Percentiles rank a stretch among this genome's conserved stretches.
Evolutionary conservation across 2,329 filamentous ascomycete genomes (phyloP).

Genomic region (Aphanocladium album): DNA sequence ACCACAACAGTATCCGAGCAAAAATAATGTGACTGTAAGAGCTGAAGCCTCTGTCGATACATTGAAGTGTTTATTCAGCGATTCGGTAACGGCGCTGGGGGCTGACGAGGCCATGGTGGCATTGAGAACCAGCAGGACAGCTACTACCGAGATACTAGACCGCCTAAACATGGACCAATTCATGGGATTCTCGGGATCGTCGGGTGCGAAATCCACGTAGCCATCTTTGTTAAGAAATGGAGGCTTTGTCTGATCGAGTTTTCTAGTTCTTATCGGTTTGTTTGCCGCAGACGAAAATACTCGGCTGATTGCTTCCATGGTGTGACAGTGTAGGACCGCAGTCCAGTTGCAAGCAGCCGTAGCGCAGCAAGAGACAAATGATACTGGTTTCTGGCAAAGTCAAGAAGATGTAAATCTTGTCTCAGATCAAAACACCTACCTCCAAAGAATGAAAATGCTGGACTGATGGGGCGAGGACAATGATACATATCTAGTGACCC

Average conservation of each 20-base stretch:
- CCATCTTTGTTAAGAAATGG: constrained; percentile 45
- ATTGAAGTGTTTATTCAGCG: constrained; percentile 39
- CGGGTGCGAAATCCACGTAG: constrained; percentile 44
- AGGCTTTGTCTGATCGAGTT: constrained; percentile 21
- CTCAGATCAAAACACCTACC: neutral
- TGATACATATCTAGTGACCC: neutral
- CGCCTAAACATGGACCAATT: constrained; percentile 41
- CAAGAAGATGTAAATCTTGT: neutral
- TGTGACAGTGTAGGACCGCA: neutral
- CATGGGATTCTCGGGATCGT: constrained; percentile 46
- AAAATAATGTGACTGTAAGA: constrained; percentile 49
- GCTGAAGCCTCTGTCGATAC: constrained; percentile 43
- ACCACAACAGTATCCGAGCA: constrained; percentile 53
- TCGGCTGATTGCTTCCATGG: constrained; percentile 37
- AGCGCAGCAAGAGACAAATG: neutral
- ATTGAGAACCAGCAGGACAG: constrained; percentile 47
- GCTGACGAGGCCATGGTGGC: constrained; percentile 43
- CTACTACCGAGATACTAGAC: constrained; percentile 35
- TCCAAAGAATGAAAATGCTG: neutral
- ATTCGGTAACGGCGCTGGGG: constrained; percentile 20
- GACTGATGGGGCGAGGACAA: neutral
- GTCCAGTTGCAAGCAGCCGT: neutral
- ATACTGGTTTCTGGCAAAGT: neutral
- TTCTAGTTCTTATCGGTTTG: constrained; percentile 44
- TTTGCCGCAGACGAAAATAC: constrained; percentile 46